These are phyloP conservation scores for Durusdinium trenchii DNA, from an alignment of 73 alveolate species.

Conservation along the genomic window DNA sequence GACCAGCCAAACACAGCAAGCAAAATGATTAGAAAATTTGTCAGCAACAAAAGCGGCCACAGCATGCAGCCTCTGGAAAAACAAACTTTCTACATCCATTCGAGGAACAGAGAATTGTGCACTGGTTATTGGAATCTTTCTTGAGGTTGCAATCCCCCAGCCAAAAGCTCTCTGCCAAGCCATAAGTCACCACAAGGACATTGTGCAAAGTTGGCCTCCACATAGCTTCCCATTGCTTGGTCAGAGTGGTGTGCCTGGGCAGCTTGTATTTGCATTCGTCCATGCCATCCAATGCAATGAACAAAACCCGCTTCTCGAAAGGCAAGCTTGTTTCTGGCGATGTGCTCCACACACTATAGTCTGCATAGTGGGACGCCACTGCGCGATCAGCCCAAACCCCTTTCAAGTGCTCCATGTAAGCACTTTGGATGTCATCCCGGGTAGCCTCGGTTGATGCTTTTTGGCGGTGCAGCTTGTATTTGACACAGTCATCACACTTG, in stretches of 20 bases:
- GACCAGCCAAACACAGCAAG: too few relatives aligned
- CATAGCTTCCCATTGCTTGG: neutral
- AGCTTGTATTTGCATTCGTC: neutral
- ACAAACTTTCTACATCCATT: neutral
- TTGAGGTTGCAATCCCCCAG: neutral
- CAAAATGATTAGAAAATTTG: too few relatives aligned
- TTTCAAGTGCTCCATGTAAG: neutral
- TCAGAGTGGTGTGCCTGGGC: neutral
- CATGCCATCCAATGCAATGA: too few relatives aligned
- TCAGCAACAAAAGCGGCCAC: too few relatives aligned
- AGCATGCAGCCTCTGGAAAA: neutral
- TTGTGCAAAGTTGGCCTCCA: constrained; percentile 22
- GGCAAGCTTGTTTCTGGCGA: too few relatives aligned
- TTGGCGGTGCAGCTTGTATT: neutral
- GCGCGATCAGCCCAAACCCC: neutral
- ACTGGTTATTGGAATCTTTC: neutral
- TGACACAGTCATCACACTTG: neutral
- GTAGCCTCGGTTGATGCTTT: neutral
- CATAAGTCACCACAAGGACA: neutral
- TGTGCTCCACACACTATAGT: neutral
- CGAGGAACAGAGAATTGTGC: neutral
- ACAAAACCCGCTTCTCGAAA: too few relatives aligned
- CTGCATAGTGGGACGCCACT: neutral
- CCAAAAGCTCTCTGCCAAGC: neutral
- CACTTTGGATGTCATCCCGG: neutral